Percentiles rank a stretch among this genome's conserved stretches.
Evolutionary conservation across 2,329 filamentous ascomycete species (phyloP).

Genomic region (Colletotrichum acutatum): DNA sequence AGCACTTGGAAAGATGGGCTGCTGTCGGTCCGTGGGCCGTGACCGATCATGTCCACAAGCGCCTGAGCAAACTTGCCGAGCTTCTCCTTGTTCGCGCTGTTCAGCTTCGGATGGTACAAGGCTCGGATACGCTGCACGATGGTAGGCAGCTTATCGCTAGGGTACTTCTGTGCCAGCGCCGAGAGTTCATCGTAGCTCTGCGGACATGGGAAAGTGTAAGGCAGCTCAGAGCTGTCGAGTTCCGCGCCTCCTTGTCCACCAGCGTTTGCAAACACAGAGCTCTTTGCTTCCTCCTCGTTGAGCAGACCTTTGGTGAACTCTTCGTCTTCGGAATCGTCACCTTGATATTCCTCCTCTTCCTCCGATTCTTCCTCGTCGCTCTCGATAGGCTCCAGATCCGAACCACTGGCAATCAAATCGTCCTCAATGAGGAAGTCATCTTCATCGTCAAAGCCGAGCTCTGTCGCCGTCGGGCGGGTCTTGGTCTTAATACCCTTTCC

Average conservation of each 20-base stretch:
- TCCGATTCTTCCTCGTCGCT: conserved; percentile 64
- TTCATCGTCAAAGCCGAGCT: conserved; percentile 87
- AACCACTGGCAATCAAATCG: conserved; percentile 85
- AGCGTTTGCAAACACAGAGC: conserved; percentile 57
- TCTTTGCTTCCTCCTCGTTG: conserved; percentile 65
- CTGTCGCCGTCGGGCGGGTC: conserved; percentile 64
- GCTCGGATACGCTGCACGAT: conserved; percentile 91
- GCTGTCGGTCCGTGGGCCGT: conserved; percentile 47
- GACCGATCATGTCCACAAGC: conserved; percentile 71
- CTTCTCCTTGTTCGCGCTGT: conserved; percentile 85
- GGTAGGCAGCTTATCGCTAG: conserved; percentile 74
- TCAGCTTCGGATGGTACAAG: conserved; percentile 89
- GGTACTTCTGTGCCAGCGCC: conserved; percentile 70
- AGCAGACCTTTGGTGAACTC: conserved; percentile 80
- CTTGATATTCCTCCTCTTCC: conserved; percentile 50
- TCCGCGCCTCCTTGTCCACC: conserved; percentile 56
- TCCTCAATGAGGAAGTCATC: conserved; percentile 94
- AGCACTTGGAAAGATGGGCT: conserved; percentile 72
- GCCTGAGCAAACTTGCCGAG: conserved; percentile 74
- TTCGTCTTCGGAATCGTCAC: conserved; percentile 64
- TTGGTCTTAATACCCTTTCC: conserved; percentile 66
- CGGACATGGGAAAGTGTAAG: conserved; percentile 89
- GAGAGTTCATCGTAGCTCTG: conserved; percentile 80
- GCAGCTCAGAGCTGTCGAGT: conserved; percentile 59
- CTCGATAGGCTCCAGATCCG: conserved; percentile 70